A percentile compares a stretch with the other conserved stretches of the same genome.
Conservation (phyloP, 2,329 filamentous ascomycete genomes). For the Colletotrichum phormii region DNA sequence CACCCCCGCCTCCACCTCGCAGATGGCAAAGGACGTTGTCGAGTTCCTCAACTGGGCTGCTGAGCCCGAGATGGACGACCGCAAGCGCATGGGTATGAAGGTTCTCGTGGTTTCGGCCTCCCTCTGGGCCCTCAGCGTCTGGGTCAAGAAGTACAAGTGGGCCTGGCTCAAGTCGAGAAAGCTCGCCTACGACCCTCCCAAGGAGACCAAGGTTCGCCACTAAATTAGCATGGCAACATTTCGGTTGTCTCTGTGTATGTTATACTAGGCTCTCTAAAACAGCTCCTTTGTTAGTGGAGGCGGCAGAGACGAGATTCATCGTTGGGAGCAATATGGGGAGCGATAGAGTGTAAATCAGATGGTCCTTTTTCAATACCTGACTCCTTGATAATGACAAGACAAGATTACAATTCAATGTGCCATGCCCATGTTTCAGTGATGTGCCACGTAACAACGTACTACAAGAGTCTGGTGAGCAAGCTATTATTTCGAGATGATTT, state of each 20-base stretch:
- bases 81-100: conserved; percentile 99
- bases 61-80: conserved; percentile 98
- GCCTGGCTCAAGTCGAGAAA: conserved; percentile 94
- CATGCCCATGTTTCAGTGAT: not conserved
- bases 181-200: conserved; percentile 86
- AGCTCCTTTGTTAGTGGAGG: conserved; percentile 57
- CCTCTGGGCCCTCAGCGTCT: conserved; percentile 89
- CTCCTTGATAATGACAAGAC: conserved; percentile 37
- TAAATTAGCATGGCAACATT: conserved; percentile 48
- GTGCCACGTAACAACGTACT: not conserved
- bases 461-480: not conserved
- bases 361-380: conserved; percentile 54
- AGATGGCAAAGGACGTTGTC: conserved; percentile 99
- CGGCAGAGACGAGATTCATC: conserved; percentile 42
- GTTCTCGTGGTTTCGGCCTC: conserved; percentile 83
- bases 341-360: conserved; percentile 65
- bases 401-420: conserved; percentile 1
- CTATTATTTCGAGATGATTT: not conserved
- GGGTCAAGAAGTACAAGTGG: conserved; percentile 99
- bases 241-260: conserved; percentile 45
- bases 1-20: conserved; percentile 92
- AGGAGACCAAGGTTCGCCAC: conserved; percentile 59
- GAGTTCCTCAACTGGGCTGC: conserved; percentile 99
- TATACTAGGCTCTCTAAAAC: conserved; percentile 48
- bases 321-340: conserved; percentile 40